Evolutionary conservation across 495 filamentous ascomycete species (phyloP).

Genomic region (Penicillium samsonianum): DNA sequence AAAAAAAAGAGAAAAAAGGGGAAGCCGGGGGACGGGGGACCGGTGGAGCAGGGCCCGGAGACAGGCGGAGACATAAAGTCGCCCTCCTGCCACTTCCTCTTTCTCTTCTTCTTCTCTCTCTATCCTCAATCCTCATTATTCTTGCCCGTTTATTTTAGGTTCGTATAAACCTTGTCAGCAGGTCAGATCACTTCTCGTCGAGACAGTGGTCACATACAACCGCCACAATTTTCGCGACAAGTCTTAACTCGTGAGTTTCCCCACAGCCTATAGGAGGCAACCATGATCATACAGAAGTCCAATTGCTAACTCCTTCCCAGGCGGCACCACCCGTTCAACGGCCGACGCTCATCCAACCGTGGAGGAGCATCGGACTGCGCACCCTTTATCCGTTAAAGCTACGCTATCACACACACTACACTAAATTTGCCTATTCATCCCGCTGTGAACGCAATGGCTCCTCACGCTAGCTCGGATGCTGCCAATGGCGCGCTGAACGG

Average conservation of each 20-base stretch:
- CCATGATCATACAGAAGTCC: not conserved
- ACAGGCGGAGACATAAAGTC: conserved; percentile 12
- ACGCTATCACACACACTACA: conserved; percentile 21
- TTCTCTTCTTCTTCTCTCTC: conserved; percentile 8
- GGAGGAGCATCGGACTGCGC: conserved; percentile 83
- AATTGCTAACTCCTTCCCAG: conserved; percentile 47
- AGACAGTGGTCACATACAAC: conserved; percentile 49
- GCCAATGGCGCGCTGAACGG: conserved; percentile 74
- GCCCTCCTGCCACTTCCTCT: conserved; percentile 17
- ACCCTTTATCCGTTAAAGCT: conserved; percentile 59
- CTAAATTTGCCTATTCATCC: conserved; percentile 26
- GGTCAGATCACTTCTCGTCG: conserved; percentile 44
- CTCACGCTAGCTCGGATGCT: conserved; percentile 75
- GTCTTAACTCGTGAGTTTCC: conserved; percentile 50
- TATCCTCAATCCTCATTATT: not conserved
- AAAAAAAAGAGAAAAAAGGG: not conserved
- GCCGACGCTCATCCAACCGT: conserved; percentile 88
- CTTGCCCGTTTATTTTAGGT: conserved; percentile 22
- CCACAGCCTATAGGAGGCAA: not conserved
- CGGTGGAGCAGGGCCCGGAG: conserved; percentile 3
- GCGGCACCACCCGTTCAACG: conserved; percentile 96
- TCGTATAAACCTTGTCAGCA: conserved; percentile 41
- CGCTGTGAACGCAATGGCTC: conserved; percentile 70
- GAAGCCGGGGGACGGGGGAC: conserved; percentile 6
- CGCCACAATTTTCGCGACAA: conserved; percentile 54